Evolutionary conservation across 1,284 basidiomycete genomes (phyloP).

Genomic region (Entoloma clypeatum): DNA sequence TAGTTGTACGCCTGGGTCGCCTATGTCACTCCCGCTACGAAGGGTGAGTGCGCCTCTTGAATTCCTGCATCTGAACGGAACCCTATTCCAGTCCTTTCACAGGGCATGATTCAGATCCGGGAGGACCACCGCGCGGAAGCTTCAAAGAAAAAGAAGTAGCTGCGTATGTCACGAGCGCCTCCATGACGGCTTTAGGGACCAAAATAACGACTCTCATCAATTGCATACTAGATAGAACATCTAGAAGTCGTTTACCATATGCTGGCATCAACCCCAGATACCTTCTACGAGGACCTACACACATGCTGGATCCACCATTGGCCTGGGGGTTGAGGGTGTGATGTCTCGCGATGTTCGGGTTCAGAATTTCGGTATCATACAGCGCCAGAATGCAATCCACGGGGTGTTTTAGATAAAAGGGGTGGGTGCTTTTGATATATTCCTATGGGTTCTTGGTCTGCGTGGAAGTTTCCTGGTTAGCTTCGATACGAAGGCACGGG

Average conservation of each 20-base stretch:
- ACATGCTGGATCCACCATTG: no score
- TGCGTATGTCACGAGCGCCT: background rate
- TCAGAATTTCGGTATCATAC: no score
- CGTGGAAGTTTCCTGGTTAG: no score
- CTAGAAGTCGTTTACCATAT: constrained; percentile 8
- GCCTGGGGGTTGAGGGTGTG: no score
- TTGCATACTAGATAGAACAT: constrained; percentile 13
- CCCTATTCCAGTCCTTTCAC: constrained; percentile 63
- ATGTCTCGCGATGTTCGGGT: no score
- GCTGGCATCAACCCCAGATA: constrained; percentile 30
- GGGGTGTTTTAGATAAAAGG: no score
- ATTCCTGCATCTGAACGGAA: background rate
- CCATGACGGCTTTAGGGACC: constrained; percentile 4
- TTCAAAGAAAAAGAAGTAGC: constrained; percentile 27
- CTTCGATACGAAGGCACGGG: no score
- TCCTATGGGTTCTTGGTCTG: no score
- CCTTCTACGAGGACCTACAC: no score
- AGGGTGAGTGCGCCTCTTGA: constrained; percentile 54
- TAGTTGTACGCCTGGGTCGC: constrained; percentile 81
- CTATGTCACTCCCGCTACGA: constrained; percentile 81
- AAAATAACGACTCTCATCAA: constrained; percentile 22
- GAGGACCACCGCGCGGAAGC: constrained; percentile 42
- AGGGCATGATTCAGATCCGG: constrained; percentile 74
- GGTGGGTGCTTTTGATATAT: no score
- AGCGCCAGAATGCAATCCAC: no score